A percentile compares a stretch with the other conserved stretches of the same genome.
Evolutionary conservation across 805 yeast genomes (phyloP).

Genomic region (Metschnikowia similis): DNA sequence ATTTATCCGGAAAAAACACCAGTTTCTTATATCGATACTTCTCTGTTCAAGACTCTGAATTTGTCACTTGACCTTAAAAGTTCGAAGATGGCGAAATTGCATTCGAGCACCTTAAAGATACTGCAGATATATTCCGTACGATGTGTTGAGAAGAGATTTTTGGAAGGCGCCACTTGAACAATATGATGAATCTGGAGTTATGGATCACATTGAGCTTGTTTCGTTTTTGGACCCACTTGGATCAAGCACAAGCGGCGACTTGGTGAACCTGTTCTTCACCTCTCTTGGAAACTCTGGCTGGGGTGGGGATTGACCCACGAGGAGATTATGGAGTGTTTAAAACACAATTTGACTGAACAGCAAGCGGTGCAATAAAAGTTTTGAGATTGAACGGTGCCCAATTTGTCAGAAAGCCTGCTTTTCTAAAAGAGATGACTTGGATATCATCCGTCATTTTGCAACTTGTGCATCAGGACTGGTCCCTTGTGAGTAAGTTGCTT

Average conservation of each 20-base stretch:
- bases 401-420: slow-evolving; percentile 64
- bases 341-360: slow-evolving; percentile 23
- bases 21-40: slow-evolving; percentile 32
- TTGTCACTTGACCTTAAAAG: slow-evolving; percentile 31
- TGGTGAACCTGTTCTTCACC: slow-evolving; percentile 51
- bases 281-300: slow-evolving; percentile 43
- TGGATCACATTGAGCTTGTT: slow-evolving; percentile 57
- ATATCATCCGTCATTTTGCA: slow-evolving; percentile 82
- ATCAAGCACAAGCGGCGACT: slow-evolving; percentile 46
- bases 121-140: slow-evolving; percentile 67
- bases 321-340: slow-evolving; percentile 44
- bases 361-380: slow-evolving; percentile 35
- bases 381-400: slow-evolving; percentile 73
- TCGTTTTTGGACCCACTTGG: slow-evolving; percentile 65
- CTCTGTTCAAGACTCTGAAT: slow-evolving; percentile 40
- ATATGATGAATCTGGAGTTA: slow-evolving; percentile 37
- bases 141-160: slow-evolving; percentile 56
- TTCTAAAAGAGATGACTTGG: slow-evolving; percentile 51
- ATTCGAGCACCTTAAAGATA: slow-evolving; percentile 53
- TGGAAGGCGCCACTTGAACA: slow-evolving; percentile 63
- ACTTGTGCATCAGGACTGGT: slow-evolving; percentile 81
- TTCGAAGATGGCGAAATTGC: slow-evolving; percentile 31
- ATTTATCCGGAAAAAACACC: slow-evolving; percentile 28
- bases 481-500: slow-evolving; percentile 57
- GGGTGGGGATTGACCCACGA: slow-evolving; percentile 51